Evolutionary conservation across 2,329 filamentous ascomycete genomes (phyloP).

Genomic region (Trichoderma atroviride): DNA sequence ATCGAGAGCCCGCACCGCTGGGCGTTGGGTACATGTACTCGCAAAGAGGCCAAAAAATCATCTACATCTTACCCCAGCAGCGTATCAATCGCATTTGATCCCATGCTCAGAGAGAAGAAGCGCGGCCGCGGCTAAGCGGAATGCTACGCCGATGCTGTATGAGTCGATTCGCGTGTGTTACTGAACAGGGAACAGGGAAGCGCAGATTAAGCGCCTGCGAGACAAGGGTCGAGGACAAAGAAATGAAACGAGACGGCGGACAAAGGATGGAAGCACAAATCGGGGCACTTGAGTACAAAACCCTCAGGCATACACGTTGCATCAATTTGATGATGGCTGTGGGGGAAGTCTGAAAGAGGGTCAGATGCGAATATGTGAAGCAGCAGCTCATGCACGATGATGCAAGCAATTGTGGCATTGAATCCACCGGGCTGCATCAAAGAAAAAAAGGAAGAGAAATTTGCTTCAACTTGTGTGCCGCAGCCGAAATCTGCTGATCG

Average conservation of each 20-base stretch:
- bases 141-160: not conserved
- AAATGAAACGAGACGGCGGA: not conserved
- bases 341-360: not conserved
- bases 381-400: not conserved
- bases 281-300: not conserved
- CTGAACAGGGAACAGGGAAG: not conserved
- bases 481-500: not conserved
- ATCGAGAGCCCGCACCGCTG: not conserved
- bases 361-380: not conserved
- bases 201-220: constrained; percentile 14
- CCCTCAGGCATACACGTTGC: not conserved
- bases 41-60: not conserved
- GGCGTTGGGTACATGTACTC: not conserved
- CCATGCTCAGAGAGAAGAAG: not conserved
- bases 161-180: not conserved
- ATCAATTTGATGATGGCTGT: not conserved
- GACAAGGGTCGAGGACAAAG: not conserved
- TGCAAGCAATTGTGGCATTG: not conserved
- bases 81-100: not conserved
- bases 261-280: not conserved
- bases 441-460: not conserved
- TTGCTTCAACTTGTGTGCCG: not conserved
- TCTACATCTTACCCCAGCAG: not conserved
- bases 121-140: constrained; percentile 16
- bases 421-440: not conserved